A percentile compares a stretch with the other conserved stretches of the same genome.
Evolutionary conservation across 108 stramenopile genomes (phyloP).

Genomic region (Pseudonitzschia delicatissima): DNA sequence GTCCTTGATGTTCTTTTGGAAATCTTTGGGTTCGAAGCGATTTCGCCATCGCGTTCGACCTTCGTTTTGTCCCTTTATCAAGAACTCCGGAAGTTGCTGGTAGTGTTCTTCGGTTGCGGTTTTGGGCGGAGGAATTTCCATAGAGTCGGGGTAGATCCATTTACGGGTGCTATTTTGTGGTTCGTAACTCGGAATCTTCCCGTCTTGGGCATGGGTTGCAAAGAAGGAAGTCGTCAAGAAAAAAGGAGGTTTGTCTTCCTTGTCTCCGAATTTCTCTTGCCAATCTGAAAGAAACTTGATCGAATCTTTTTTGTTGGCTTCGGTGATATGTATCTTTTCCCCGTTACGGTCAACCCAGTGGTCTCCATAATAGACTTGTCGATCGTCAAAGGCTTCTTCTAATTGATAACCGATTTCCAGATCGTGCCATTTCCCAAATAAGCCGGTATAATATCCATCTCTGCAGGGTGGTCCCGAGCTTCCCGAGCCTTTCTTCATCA

Average conservation of each 20-base stretch:
- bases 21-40: slow-evolving; percentile 59
- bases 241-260: slow-evolving; percentile 51
- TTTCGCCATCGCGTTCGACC: slow-evolving; percentile 60
- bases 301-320: slow-evolving; percentile 65
- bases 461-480: not conserved
- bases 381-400: slow-evolving; percentile 26
- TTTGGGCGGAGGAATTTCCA: slow-evolving; percentile 56
- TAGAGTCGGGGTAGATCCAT: slow-evolving; percentile 54
- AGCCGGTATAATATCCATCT: slow-evolving; percentile 64
- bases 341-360: slow-evolving; percentile 35
- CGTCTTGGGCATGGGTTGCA: slow-evolving; percentile 54
- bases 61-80: slow-evolving; percentile 44
- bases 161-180: slow-evolving; percentile 58
- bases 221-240: slow-evolving; percentile 74
- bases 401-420: slow-evolving; percentile 18
- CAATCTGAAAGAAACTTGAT: slow-evolving; percentile 44
- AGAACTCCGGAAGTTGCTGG: slow-evolving; percentile 31
- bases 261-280: not conserved
- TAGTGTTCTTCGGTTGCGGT: slow-evolving; percentile 41
- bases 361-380: slow-evolving; percentile 32
- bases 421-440: slow-evolving; percentile 72
- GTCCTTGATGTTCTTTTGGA: slow-evolving; percentile 57
- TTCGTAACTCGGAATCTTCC: slow-evolving; percentile 20
- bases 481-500: slow-evolving; percentile 33
- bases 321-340: slow-evolving; percentile 43